These are phyloP conservation scores for Rubroboletus satanas DNA, from an alignment of 768 basidiomycete genomes.

Conservation along the genomic window DNA sequence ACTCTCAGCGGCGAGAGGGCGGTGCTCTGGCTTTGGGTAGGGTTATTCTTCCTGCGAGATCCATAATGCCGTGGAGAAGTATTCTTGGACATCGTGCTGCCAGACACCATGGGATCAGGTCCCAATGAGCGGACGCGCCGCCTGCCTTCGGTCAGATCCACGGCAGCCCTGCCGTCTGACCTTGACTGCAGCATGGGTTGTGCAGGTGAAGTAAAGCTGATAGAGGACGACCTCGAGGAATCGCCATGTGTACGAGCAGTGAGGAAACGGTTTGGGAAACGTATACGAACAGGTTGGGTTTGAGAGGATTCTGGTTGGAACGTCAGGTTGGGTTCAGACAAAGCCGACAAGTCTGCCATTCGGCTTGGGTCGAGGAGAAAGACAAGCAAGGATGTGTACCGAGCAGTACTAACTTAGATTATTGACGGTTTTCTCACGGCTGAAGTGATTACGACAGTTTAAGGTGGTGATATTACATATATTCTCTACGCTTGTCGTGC, in stretches of 20 bases:
- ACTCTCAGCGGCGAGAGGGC: conserved; percentile 22
- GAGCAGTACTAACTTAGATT: neutral
- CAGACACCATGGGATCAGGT: conserved; percentile 14
- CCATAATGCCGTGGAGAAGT: conserved; percentile 11
- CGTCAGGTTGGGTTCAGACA: conserved; percentile 18
- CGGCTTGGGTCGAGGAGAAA: neutral
- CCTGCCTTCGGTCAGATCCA: conserved; percentile 14
- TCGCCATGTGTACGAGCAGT: conserved; percentile 19
- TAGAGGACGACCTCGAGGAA: conserved; percentile 33
- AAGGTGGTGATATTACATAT: too few relatives aligned
- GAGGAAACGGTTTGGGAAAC: conserved; percentile 33
- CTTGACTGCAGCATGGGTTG: conserved; percentile 12
- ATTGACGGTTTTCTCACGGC: conserved; percentile 17
- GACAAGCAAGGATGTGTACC: neutral
- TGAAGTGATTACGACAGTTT: neutral
- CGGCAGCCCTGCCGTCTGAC: conserved; percentile 10
- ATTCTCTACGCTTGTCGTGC: conserved; percentile 10
- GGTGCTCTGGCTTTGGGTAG: conserved; percentile 11
- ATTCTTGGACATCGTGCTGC: conserved; percentile 13
- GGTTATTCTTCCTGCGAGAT: conserved; percentile 20
- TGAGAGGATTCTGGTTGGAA: conserved; percentile 13
- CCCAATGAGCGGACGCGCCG: conserved; percentile 23
- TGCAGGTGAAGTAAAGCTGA: conserved; percentile 18
- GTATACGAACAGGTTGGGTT: conserved; percentile 28
- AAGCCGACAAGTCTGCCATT: conserved; percentile 32